These are phyloP conservation scores for Arthroderma uncinatum DNA, from an alignment of 2,329 filamentous ascomycete genomes.

Conservation along the genomic window DNA sequence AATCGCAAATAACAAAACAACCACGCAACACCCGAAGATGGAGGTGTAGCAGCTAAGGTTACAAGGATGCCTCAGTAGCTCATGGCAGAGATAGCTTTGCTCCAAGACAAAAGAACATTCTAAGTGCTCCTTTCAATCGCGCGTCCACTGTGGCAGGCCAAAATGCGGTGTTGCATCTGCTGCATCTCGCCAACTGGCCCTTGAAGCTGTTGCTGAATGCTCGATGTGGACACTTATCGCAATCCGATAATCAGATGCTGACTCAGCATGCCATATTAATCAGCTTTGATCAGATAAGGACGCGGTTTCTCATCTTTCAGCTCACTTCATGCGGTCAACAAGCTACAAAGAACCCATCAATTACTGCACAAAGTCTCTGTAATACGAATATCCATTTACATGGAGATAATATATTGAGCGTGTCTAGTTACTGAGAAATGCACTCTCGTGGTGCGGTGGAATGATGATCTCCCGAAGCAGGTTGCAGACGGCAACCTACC, in stretches of 20 bases:
- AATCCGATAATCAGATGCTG: neutral
- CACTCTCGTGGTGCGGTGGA: neutral
- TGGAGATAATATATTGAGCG: neutral
- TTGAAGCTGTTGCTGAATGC: neutral
- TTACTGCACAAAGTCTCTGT: neutral
- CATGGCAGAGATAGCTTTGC: neutral
- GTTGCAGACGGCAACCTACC: constrained; percentile 48
- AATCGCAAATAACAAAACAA: neutral
- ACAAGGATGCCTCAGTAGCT: neutral
- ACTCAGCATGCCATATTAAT: neutral
- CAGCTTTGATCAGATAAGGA: neutral
- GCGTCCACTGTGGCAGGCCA: neutral
- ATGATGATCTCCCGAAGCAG: constrained; percentile 46
- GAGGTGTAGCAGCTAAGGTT: neutral
- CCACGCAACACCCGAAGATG: neutral
- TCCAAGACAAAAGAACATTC: neutral
- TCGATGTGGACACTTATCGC: neutral
- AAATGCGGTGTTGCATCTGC: neutral
- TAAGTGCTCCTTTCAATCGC: neutral
- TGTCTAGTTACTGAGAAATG: neutral
- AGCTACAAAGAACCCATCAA: neutral
- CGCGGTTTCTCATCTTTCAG: neutral
- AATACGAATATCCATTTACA: neutral
- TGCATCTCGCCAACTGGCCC: constrained; percentile 1
- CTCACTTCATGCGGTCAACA: neutral